Base-by-base conservation (phyloP, 257 asterid species). In the Penstemon barbatus region DNA sequence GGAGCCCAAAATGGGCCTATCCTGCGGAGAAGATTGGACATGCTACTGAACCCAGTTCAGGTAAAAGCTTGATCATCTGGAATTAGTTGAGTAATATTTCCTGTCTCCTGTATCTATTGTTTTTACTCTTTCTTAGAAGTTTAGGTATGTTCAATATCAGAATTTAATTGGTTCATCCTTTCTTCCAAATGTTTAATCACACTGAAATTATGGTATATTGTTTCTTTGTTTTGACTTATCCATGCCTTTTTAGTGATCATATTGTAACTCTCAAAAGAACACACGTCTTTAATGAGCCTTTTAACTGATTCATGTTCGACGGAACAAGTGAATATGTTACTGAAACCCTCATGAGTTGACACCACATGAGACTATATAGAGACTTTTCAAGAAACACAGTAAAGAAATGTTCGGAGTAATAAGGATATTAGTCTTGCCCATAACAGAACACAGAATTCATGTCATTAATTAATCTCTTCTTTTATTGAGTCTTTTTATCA, bases 1-100 rank as follows among this genome's bases (percentile, higher is more conserved):
- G 97, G 97, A 66, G 92, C 91, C 11, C 92, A 84, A 75, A 89
- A 83, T 61, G 97, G 97, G 72, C 86, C 81, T 69, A 61, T 83
- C 73, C 85, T 89, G 71, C 80, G 83, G 45, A 82, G 93, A 75
- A 82, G 91, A 76, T 75, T 89, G 81, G 87, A 86, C 79, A 81
- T 84, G 91, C 81, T 89, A 67, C 76, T 87, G 80, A 89, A 89
- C 68, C 97, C 97, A 71, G 82, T 84, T 61, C 97, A 89, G 97
- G 96, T 87, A 79, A 62, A 63, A 25, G 60, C 68, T 57, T 75
- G 66, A 38, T 50, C 56, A 54, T 59, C 38, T 25, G 33, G 33
- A 25, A 25, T 25, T 40, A 52, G 56, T 69, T 19, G 50, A 48
- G 59, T 39, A 39, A 13, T 48, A 33, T 59, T 73, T 68, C 15